phyloP scores from a whole-genome alignment of 2,329 filamentous ascomycete species.

The Taxawa tesnikishii region DNA sequence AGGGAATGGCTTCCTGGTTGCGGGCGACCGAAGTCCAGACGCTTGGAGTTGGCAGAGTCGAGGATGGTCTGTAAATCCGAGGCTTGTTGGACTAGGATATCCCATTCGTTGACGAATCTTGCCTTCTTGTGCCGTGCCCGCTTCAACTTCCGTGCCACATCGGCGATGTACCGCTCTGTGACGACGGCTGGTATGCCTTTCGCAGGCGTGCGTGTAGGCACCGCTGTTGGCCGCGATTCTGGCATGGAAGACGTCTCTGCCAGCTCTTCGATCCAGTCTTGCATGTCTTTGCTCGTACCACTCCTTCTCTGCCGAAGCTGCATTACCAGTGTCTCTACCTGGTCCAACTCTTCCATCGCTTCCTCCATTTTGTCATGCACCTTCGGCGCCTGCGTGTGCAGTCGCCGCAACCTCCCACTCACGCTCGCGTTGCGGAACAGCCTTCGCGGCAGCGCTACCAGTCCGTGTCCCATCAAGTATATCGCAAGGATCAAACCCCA shows the following conservation, averaged over 20 bases:
- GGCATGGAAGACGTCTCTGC: constrained; percentile 61
- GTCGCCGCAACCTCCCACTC: constrained; percentile 56
- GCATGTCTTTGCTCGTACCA: constrained; percentile 61
- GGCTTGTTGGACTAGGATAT: constrained; percentile 61
- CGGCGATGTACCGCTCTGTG: constrained; percentile 85
- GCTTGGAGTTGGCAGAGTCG: constrained; percentile 69
- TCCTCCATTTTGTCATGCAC: constrained; percentile 83
- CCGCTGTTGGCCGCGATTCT: constrained; percentile 36
- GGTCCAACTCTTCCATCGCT: constrained; percentile 64
- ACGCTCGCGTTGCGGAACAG: constrained; percentile 71
- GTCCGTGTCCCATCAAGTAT: constrained; percentile 93
- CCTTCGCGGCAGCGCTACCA: constrained; percentile 78
- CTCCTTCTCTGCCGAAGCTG: constrained; percentile 73
- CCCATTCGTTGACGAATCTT: constrained; percentile 79
- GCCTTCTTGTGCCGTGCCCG: constrained; percentile 73
- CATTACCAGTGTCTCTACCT: constrained; percentile 66
- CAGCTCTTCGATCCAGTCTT: constrained; percentile 94
- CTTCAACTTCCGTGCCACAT: constrained; percentile 70
- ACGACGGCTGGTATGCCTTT: constrained; percentile 56
- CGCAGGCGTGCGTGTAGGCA: not conserved
- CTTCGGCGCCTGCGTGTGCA: constrained; percentile 69
- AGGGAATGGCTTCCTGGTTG: constrained; percentile 39
- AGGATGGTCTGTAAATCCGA: constrained; percentile 67
- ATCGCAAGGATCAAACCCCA: constrained; percentile 89
- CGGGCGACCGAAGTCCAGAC: constrained; percentile 58